A percentile compares a stretch with the other conserved stretches of the same genome.
phyloP scores from a whole-genome alignment of 768 basidiomycete species.

The Paxillus involutus region DNA sequence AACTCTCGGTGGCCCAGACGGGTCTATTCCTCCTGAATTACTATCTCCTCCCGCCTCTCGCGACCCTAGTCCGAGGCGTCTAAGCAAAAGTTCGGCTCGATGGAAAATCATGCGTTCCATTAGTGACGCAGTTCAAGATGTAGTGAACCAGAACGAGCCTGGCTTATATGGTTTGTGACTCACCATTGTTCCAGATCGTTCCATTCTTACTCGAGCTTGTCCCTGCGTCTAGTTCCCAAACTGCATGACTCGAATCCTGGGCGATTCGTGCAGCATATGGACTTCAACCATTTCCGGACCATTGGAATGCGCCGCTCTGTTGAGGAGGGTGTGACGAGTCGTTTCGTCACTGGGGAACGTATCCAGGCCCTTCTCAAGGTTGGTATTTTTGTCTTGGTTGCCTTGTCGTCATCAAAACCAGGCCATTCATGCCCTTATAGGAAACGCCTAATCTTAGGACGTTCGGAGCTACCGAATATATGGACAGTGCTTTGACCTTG shows the following conservation, averaged over 20 bases:
- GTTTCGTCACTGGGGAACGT: conserved; percentile 96
- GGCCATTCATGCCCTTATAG: neutral
- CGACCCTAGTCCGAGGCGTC: conserved; percentile 77
- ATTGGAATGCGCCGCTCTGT: conserved; percentile 94
- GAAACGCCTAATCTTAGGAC: too few relatives aligned
- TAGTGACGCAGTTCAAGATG: conserved; percentile 72
- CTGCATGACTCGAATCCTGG: conserved; percentile 75
- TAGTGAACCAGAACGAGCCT: conserved; percentile 60
- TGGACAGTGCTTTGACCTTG: too few relatives aligned
- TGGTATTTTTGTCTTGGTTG: conserved; percentile 16
- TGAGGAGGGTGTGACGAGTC: conserved; percentile 83
- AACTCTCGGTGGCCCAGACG: conserved; percentile 60
- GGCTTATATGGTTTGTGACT: conserved; percentile 67
- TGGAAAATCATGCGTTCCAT: conserved; percentile 84
- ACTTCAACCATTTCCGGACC: conserved; percentile 96
- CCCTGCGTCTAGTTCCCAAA: conserved; percentile 52
- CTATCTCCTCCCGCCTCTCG: conserved; percentile 80
- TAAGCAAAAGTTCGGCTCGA: conserved; percentile 72
- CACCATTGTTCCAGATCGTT: conserved; percentile 1
- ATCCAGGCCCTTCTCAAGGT: conserved; percentile 81
- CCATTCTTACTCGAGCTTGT: conserved; percentile 3
- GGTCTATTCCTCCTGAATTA: conserved; percentile 69
- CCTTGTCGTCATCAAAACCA: neutral
- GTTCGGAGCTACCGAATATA: too few relatives aligned
- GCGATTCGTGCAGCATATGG: conserved; percentile 81